These are phyloP conservation scores for Pelargonium nanum DNA, from an alignment of 345 rosid genomes.

Conservation along the genomic window DNA sequence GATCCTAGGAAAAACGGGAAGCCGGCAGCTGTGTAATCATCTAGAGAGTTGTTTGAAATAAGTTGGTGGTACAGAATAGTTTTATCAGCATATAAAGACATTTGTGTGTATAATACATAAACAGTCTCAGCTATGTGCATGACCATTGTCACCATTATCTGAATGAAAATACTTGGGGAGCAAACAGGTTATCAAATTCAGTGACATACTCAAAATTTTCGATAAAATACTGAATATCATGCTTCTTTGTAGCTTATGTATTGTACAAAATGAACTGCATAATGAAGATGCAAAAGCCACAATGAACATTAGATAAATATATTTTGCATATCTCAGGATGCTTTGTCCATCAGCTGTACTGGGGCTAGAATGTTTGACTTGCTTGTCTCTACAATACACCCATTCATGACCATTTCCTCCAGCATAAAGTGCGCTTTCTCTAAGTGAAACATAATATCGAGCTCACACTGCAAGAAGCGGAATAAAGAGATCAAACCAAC, in stretches of 20 bases:
- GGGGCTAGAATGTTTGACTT: conserved; percentile 69
- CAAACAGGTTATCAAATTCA: too few species aligned
- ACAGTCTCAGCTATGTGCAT: too few species aligned
- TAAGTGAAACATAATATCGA: conserved; percentile 95
- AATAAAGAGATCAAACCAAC: background rate
- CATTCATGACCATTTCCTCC: conserved; percentile 98
- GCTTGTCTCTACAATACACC: conserved; percentile 89
- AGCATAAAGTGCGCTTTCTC: conserved; percentile 99
- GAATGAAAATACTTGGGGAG: too few species aligned
- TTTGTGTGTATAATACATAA: too few species aligned
- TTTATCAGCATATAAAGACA: too few species aligned
- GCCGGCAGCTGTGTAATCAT: conserved; percentile 64
- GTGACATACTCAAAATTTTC: background rate
- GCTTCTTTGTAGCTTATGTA: background rate
- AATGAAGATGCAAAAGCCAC: conserved; percentile 7
- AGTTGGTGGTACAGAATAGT: too few species aligned
- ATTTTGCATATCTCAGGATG: conserved; percentile 26
- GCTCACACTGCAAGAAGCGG: conserved; percentile 53
- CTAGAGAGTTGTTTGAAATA: too few species aligned
- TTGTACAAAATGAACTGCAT: background rate
- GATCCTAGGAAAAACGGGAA: conserved; percentile 84
- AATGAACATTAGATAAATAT: conserved; percentile 8
- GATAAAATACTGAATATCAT: background rate
- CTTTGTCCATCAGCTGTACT: conserved; percentile 78
- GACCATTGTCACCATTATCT: too few species aligned